phyloP scores from a whole-genome alignment of 225 moss, liverwort and hornwort genomes.

The Physcomitrellopsis africana region DNA sequence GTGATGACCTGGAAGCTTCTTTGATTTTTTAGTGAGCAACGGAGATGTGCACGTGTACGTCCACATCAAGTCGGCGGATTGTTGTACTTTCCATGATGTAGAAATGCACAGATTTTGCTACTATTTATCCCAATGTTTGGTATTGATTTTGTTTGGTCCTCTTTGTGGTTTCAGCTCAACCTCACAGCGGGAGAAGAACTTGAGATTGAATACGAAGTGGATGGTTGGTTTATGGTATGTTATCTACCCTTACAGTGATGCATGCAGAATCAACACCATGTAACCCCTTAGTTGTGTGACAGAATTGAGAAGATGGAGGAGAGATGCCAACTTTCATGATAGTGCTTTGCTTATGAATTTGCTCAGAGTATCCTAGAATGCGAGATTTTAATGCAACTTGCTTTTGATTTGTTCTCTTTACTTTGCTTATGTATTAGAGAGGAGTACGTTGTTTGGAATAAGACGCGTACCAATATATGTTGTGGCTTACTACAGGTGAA shows the following conservation, averaged over 20 bases:
- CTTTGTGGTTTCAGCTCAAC: conserved; percentile 66
- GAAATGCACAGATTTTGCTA: background rate
- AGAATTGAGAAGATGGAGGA: conserved; percentile 7
- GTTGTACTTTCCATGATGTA: background rate
- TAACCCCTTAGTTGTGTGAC: background rate
- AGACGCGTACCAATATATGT: conserved; percentile 14
- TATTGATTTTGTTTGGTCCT: conserved; percentile 24
- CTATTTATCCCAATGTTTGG: conserved; percentile 5
- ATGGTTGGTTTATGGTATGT: conserved; percentile 98
- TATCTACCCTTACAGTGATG: conserved; percentile 14
- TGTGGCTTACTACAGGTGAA: conserved; percentile 53
- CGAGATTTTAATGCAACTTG: conserved; percentile 7
- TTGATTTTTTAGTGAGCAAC: conserved; percentile 7
- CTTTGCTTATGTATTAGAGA: background rate
- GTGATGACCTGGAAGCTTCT: conserved; percentile 2
- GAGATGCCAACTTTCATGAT: conserved; percentile 1
- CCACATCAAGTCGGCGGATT: conserved; percentile 6
- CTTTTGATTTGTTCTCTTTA: conserved; percentile 1
- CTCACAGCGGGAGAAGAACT: conserved; percentile 88
- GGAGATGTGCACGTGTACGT: background rate
- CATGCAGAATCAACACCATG: conserved; percentile 13
- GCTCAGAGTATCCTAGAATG: conserved; percentile 1
- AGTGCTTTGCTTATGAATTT: background rate
- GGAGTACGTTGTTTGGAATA: background rate
- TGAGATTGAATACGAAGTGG: conserved; percentile 98